Evolutionary conservation across 306 rosid genomes (phyloP).

Genomic region (Fagus sylvatica): DNA sequence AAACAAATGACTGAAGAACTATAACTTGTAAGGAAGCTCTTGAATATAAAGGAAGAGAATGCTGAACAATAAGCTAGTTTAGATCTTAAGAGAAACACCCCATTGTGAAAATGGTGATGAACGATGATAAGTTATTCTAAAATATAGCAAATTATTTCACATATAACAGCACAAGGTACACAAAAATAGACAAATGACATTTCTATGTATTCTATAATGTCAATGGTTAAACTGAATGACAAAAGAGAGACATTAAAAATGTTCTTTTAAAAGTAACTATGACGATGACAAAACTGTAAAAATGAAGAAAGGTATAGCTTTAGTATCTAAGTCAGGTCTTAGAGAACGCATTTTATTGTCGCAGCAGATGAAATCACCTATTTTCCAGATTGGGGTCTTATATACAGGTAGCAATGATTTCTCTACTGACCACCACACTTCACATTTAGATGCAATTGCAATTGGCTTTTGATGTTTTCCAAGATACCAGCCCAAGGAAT

Average conservation of each 20-base stretch:
- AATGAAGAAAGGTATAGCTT: constrained; percentile 51
- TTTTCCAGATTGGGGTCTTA: constrained; percentile 80
- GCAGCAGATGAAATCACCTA: constrained; percentile 42
- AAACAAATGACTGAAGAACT: not conserved
- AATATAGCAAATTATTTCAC: not conserved
- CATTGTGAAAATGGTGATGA: too few relatives aligned
- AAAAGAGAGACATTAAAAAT: not conserved
- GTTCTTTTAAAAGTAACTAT: not conserved
- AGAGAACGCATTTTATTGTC: constrained; percentile 82
- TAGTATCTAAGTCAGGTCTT: constrained; percentile 93
- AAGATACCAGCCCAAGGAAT: constrained; percentile 14
- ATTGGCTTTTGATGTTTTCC: constrained; percentile 2
- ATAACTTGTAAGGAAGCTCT: not conserved
- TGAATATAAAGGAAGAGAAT: too few relatives aligned
- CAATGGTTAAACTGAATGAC: not conserved
- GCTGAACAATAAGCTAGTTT: too few relatives aligned
- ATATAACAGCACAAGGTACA: not conserved
- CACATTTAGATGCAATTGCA: not conserved
- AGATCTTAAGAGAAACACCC: too few relatives aligned
- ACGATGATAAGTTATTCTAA: too few relatives aligned
- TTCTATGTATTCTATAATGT: not conserved
- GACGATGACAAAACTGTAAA: not conserved
- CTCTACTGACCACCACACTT: constrained; percentile 87
- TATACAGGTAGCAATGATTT: constrained; percentile 84
- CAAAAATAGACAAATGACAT: not conserved